Percentiles rank a stretch among this genome's conserved stretches.
Conservation (phyloP, 768 basidiomycete species). For the Gyrodon lividus region DNA sequence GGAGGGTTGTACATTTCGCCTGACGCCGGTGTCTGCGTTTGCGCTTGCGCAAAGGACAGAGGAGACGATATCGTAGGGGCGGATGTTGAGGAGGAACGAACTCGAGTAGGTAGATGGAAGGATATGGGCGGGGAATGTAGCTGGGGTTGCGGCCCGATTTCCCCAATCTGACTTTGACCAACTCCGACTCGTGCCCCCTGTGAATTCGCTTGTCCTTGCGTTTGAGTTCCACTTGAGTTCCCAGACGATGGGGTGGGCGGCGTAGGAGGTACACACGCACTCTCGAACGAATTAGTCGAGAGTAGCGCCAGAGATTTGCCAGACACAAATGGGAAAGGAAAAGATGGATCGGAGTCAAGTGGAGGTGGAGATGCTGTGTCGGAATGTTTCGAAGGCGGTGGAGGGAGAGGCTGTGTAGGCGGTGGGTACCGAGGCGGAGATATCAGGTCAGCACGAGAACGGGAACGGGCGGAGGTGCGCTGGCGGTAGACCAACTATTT, state of each 20-base stretch:
- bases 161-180: neutral
- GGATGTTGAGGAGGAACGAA: neutral
- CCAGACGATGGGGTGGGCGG: no score
- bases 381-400: neutral
- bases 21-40: no score
- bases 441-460: neutral
- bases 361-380: neutral
- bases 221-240: no score
- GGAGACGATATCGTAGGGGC: no score
- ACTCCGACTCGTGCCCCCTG: neutral
- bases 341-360: neutral
- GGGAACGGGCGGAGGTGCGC: neutral
- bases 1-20: no score
- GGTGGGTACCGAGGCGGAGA: neutral
- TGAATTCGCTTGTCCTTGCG: neutral
- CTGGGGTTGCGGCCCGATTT: neutral
- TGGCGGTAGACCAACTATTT: neutral
- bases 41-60: no score
- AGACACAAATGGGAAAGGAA: neutral
- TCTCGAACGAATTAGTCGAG: no score
- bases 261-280: no score
- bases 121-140: neutral
- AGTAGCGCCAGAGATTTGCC: no score
- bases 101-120: neutral
- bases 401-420: neutral